A percentile compares a stretch with the other conserved stretches of the same genome.
phyloP scores from a whole-genome alignment of 768 basidiomycete genomes.

The Hygrophorus russula region DNA sequence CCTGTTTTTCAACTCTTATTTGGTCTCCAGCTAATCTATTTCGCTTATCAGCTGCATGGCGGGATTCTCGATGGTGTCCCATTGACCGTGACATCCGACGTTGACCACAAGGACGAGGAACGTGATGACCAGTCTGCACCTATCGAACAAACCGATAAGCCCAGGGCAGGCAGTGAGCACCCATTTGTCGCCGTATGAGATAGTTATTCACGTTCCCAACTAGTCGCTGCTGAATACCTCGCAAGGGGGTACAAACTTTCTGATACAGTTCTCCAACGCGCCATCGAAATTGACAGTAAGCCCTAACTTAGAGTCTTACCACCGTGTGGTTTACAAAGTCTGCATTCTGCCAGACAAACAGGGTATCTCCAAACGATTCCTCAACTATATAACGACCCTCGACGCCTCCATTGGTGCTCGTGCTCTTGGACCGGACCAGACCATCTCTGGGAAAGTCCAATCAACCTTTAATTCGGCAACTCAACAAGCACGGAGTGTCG shows the following conservation, averaged over 20 bases:
- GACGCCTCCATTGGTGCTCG: conserved; percentile 62
- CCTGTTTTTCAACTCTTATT: no score
- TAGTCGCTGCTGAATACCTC: conserved; percentile 88
- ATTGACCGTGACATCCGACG: conserved; percentile 63
- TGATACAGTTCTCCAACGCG: conserved; percentile 66
- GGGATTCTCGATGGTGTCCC: conserved; percentile 64
- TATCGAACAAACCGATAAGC: conserved; percentile 85
- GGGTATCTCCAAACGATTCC: conserved; percentile 82
- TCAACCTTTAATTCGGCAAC: conserved; percentile 51
- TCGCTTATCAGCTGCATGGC: conserved; percentile 44
- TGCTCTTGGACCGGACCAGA: conserved; percentile 72
- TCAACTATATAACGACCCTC: conserved; percentile 63
- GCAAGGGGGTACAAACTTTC: conserved; percentile 80
- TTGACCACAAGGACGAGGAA: conserved; percentile 44
- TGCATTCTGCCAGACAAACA: conserved; percentile 43
- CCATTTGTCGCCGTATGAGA: not conserved
- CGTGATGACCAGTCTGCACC: conserved; percentile 22
- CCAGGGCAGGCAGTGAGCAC: conserved; percentile 66
- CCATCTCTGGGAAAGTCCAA: conserved; percentile 64
- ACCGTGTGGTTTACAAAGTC: not conserved
- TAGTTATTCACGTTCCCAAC: conserved; percentile 1
- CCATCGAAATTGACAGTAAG: conserved; percentile 70
- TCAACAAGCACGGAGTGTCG: conserved; percentile 61
- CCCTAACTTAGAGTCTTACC: not conserved
- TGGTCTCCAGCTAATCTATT: not conserved